These are phyloP conservation scores for Rhizopus arrhizus DNA, from an alignment of 371 early-diverging fungal species.

Conservation along the genomic window DNA sequence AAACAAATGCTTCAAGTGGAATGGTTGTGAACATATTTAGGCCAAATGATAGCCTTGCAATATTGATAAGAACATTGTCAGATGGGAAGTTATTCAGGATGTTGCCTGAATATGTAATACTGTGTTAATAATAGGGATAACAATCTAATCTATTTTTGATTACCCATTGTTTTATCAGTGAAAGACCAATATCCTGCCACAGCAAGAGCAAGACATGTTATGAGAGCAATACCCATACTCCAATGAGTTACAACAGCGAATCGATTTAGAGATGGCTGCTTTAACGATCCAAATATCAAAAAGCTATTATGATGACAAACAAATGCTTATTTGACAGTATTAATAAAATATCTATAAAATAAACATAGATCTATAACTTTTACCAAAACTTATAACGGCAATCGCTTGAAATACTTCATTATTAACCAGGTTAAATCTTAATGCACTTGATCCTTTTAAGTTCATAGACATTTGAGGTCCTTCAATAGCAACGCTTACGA, in stretches of 20 bases:
- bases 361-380: slow-evolving; percentile 5
- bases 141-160: too few species aligned
- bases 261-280: slow-evolving; percentile 72
- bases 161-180: slow-evolving; percentile 70
- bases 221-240: slow-evolving; percentile 67
- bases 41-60: slow-evolving; percentile 76
- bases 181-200: slow-evolving; percentile 70
- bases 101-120: slow-evolving; percentile 57
- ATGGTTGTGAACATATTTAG: slow-evolving; percentile 84
- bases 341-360: not conserved
- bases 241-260: slow-evolving; percentile 75
- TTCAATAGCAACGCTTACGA: slow-evolving; percentile 70
- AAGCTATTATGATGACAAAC: slow-evolving; percentile 88
- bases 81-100: slow-evolving; percentile 80
- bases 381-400: slow-evolving; percentile 84
- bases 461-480: slow-evolving; percentile 62
- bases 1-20: slow-evolving; percentile 77
- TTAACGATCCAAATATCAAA: slow-evolving; percentile 75
- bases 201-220: slow-evolving; percentile 66
- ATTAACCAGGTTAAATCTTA: slow-evolving; percentile 54
- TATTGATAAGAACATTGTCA: slow-evolving; percentile 71
- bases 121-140: slow-evolving; percentile 20
- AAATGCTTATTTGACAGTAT: slow-evolving; percentile 53
- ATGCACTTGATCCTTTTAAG: slow-evolving; percentile 54
- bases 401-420: slow-evolving; percentile 73